These are phyloP conservation scores for Gnomoniopsis smithogilvyi DNA, from an alignment of 2,329 filamentous ascomycete genomes.

Conservation along the genomic window DNA sequence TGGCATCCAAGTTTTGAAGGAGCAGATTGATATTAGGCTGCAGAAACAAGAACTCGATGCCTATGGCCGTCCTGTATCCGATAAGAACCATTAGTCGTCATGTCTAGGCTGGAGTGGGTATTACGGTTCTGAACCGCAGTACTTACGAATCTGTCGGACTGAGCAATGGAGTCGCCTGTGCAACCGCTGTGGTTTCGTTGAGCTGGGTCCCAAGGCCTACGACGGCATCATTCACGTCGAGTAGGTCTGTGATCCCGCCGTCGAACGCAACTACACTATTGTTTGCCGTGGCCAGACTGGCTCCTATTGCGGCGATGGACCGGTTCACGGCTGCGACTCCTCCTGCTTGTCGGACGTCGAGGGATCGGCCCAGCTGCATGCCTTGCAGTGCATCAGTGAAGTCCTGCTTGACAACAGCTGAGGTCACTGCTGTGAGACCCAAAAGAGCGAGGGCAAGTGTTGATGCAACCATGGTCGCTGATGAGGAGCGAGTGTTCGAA, in stretches of 20 bases:
- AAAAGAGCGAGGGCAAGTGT: background rate
- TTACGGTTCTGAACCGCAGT: background rate
- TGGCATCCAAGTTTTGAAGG: constrained; percentile 1
- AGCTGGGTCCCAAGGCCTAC: constrained; percentile 1
- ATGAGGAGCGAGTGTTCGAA: background rate
- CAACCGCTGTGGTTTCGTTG: background rate
- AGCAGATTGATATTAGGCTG: constrained; percentile 6
- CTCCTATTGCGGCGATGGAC: background rate
- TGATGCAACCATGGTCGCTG: constrained; percentile 3
- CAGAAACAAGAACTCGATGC: constrained; percentile 1
- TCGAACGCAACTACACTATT: constrained; percentile 2
- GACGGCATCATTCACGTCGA: constrained; percentile 7
- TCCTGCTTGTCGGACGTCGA: background rate
- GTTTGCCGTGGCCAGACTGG: background rate
- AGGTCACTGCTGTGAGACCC: background rate
- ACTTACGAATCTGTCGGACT: constrained; percentile 6
- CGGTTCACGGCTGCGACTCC: background rate
- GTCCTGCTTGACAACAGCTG: background rate
- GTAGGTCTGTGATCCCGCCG: background rate
- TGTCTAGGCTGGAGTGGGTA: background rate
- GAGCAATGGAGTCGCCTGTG: background rate
- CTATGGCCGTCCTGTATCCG: background rate
- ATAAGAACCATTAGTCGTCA: background rate
- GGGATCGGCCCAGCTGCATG: background rate
- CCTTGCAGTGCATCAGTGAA: background rate